phyloP scores from a whole-genome alignment of 208 protist species.

The Trypanosomatidae sp. region DNA sequence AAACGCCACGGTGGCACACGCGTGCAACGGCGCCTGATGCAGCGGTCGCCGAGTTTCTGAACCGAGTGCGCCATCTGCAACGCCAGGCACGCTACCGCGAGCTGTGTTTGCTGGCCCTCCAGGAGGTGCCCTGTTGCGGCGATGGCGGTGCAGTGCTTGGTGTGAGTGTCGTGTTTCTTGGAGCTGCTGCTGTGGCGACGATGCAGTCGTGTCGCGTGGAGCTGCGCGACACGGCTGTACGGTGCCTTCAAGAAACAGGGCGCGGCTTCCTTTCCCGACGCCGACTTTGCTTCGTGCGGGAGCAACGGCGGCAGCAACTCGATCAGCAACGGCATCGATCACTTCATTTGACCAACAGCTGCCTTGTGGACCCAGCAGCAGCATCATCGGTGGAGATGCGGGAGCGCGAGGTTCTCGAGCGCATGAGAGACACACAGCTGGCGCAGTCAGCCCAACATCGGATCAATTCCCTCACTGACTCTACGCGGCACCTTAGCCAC shows the following conservation, averaged over 20 bases:
- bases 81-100: constrained; percentile 12
- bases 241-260: constrained; percentile 5
- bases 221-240: constrained; percentile 5
- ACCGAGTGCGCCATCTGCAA: constrained; percentile 7
- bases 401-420: constrained; percentile 7
- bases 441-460: neutral
- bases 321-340: neutral
- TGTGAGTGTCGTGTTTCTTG: constrained; percentile 21
- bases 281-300: neutral
- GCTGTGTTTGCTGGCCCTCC: constrained; percentile 9
- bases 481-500: constrained; percentile 4
- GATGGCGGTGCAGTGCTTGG: constrained; percentile 14
- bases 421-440: constrained; percentile 8
- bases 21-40: neutral
- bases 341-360: neutral
- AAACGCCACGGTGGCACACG: neutral
- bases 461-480: neutral
- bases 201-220: neutral
- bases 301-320: neutral
- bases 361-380: neutral
- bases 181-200: neutral
- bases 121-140: neutral
- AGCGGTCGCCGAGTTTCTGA: neutral
- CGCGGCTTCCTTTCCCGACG: constrained; percentile 10
- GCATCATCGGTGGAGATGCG: neutral